These are phyloP conservation scores for Penicillium brevicompactum DNA, from an alignment of 2,329 filamentous ascomycete species.

Conservation along the genomic window DNA sequence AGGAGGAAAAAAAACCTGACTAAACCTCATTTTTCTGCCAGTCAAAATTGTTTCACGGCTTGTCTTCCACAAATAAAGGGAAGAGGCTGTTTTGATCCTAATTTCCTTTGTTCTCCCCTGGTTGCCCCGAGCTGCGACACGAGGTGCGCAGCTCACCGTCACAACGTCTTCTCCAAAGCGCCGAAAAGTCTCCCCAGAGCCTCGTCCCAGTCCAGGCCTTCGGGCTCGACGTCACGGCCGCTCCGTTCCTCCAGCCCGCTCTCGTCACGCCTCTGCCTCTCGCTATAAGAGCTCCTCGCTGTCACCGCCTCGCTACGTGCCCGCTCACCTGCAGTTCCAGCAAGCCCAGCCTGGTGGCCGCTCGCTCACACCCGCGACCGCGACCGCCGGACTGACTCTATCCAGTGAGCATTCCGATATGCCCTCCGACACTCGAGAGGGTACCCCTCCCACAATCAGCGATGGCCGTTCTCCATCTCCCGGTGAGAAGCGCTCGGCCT, in stretches of 20 bases:
- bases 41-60: conserved; percentile 15
- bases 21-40: conserved; percentile 23
- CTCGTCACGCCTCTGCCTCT: conserved; percentile 28
- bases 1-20: conserved; percentile 19
- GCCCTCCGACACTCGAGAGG: conserved; percentile 39
- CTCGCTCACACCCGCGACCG: conserved; percentile 49
- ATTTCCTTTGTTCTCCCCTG: conserved; percentile 3
- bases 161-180: conserved; percentile 55
- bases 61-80: conserved; percentile 2
- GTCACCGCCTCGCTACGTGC: conserved; percentile 52
- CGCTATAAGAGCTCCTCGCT: conserved; percentile 32
- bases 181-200: conserved; percentile 48
- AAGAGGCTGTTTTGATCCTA: conserved; percentile 6
- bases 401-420: conserved; percentile 50
- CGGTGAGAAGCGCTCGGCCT: conserved; percentile 38
- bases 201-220: conserved; percentile 42
- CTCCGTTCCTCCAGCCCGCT: conserved; percentile 26
- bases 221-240: conserved; percentile 40
- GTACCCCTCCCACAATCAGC: conserved; percentile 24
- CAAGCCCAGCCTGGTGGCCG: conserved; percentile 37
- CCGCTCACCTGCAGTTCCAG: conserved; percentile 59
- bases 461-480: conserved; percentile 36
- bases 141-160: conserved; percentile 49
- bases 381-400: conserved; percentile 55
- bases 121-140: conserved; percentile 46